phyloP scores from a whole-genome alignment of 441 rosid genomes.

The Eutrema salsugineum region DNA sequence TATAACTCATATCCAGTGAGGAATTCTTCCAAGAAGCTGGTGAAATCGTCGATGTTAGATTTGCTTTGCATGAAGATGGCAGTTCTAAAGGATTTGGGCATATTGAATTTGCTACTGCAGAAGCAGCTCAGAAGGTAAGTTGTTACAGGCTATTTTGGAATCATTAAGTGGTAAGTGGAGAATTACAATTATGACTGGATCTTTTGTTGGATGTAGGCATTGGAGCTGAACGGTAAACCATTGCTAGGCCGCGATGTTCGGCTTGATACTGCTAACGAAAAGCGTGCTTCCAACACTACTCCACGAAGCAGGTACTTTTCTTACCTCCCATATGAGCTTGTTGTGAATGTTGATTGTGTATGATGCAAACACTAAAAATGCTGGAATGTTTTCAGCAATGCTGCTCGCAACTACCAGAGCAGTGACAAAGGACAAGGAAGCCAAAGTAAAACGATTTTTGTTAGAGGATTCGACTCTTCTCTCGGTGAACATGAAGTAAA shows the following conservation, averaged over 20 bases:
- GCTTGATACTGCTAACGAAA: constrained; percentile 64
- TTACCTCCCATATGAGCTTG: not conserved
- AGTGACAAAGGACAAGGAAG: constrained; percentile 15
- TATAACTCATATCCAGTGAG: constrained; percentile 41
- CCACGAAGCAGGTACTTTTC: constrained; percentile 49
- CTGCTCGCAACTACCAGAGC: constrained; percentile 37
- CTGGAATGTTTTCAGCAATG: constrained; percentile 36
- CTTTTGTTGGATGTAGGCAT: constrained; percentile 42
- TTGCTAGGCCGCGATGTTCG: constrained; percentile 44
- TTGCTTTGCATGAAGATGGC: constrained; percentile 45
- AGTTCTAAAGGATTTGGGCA: constrained; percentile 69
- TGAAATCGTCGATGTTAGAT: constrained; percentile 63
- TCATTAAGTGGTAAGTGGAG: not conserved
- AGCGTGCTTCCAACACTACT: constrained; percentile 37
- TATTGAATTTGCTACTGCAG: constrained; percentile 70
- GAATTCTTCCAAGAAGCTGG: constrained; percentile 66
- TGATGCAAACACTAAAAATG: no score
- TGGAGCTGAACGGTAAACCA: constrained; percentile 48
- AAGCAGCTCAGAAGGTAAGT: constrained; percentile 64
- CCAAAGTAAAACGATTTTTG: constrained; percentile 41
- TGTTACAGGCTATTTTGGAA: not conserved
- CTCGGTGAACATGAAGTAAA: constrained; percentile 50
- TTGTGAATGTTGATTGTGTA: not conserved
- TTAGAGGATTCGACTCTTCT: constrained; percentile 54
- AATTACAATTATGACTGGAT: not conserved